Conservation (phyloP, 768 basidiomycete genomes). For the Coprinellus micaceus region DNA sequence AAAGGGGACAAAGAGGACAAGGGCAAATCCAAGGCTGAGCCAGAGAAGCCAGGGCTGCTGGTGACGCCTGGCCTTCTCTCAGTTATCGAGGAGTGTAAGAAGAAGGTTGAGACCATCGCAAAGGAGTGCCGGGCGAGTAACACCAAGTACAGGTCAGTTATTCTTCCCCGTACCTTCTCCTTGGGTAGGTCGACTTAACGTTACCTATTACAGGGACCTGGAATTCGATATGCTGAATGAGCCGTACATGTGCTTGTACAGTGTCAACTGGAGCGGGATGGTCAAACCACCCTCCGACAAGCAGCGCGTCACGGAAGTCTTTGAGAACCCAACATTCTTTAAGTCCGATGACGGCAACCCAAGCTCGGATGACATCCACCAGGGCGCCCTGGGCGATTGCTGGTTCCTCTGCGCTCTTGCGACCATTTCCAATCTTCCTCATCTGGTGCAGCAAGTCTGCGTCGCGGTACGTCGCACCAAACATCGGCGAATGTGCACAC, state of each 20-base stretch:
- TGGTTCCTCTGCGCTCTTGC: conserved; percentile 53
- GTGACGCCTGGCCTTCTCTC: too few species aligned
- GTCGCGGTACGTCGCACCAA: conserved; percentile 24
- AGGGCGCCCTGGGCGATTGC: conserved; percentile 49
- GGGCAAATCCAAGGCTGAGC: too few species aligned
- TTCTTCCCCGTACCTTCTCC: neutral
- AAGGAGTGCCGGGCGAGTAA: conserved; percentile 42
- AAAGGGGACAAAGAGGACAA: too few species aligned
- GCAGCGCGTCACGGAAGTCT: conserved; percentile 46
- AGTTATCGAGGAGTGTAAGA: conserved; percentile 36
- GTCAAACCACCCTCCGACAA: conserved; percentile 29
- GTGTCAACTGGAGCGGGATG: conserved; percentile 13
- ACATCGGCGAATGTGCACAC: too few species aligned
- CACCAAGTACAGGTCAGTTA: conserved; percentile 39
- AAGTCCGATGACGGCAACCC: conserved; percentile 34
- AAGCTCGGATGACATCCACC: conserved; percentile 41
- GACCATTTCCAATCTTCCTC: conserved; percentile 40
- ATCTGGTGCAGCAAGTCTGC: conserved; percentile 49
- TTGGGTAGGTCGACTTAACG: neutral
- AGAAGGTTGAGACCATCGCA: conserved; percentile 41
- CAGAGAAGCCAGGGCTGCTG: too few species aligned
- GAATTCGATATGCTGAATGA: conserved; percentile 59
- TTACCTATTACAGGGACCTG: conserved; percentile 36
- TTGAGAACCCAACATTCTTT: conserved; percentile 49
- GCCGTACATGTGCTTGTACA: conserved; percentile 37